Conservation (phyloP, 805 yeast genomes). For the Candida manassasensis region DNA sequence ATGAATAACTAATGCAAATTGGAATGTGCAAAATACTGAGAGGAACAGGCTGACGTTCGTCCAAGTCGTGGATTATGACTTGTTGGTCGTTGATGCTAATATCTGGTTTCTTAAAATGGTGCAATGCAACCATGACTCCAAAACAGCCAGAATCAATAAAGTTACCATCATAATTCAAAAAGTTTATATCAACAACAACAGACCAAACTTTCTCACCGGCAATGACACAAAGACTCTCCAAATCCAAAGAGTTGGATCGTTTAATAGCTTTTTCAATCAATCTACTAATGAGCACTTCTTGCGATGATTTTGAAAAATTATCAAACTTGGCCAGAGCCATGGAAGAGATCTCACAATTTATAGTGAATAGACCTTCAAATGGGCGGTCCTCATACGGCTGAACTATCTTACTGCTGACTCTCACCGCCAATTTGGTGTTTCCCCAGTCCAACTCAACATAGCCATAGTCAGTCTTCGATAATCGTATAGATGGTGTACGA, state of each 20-base stretch:
- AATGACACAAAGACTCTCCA: constrained; percentile 83
- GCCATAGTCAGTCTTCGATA: constrained; percentile 71
- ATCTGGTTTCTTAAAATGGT: constrained; percentile 83
- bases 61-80: constrained; percentile 60
- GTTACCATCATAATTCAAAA: constrained; percentile 88
- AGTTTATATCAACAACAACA: constrained; percentile 84
- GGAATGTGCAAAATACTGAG: constrained; percentile 86
- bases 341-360: constrained; percentile 81
- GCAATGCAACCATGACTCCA: constrained; percentile 81
- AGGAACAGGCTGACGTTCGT: constrained; percentile 84
- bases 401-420: constrained; percentile 70
- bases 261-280: constrained; percentile 88
- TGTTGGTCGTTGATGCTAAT: constrained; percentile 48
- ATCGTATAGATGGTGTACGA: constrained; percentile 58
- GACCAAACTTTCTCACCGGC: constrained; percentile 93
- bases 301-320: constrained; percentile 64
- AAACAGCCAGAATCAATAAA: constrained; percentile 85
- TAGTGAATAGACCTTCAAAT: constrained; percentile 83
- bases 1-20: constrained; percentile 82
- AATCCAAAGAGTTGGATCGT: constrained; percentile 84
- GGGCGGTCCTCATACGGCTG: constrained; percentile 89
- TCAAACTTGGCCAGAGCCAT: constrained; percentile 89
- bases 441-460: constrained; percentile 78
- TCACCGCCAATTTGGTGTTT: constrained; percentile 59
- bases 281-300: constrained; percentile 75